These are phyloP conservation scores for Diaporthe vaccinii DNA, from an alignment of 2,329 filamentous ascomycete genomes.

Conservation along the genomic window DNA sequence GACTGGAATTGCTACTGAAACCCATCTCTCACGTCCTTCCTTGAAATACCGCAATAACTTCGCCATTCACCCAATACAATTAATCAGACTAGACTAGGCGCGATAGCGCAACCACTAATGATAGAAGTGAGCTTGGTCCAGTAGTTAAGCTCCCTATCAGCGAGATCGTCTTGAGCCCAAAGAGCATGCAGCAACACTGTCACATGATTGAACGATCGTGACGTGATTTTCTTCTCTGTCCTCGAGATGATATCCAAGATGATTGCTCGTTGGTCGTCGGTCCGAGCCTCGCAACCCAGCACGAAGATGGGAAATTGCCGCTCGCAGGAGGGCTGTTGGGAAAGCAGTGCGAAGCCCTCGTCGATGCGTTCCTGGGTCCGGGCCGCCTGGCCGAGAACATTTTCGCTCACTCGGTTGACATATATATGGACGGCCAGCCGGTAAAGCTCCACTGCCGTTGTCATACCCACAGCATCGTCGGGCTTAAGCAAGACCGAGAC, in stretches of 20 bases:
- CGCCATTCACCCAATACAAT: no score
- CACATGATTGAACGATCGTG: conserved; percentile 10
- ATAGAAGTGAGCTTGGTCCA: background rate
- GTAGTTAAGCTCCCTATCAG: background rate
- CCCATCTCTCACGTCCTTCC: background rate
- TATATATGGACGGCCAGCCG: background rate
- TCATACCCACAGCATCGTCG: background rate
- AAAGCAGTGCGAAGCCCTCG: background rate
- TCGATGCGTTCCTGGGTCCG: background rate
- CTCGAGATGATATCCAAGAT: conserved; percentile 10
- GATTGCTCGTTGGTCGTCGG: conserved; percentile 7
- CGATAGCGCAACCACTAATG: background rate
- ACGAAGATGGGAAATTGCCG: conserved; percentile 30
- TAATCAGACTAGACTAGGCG: conserved; percentile 9
- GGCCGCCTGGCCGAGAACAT: background rate
- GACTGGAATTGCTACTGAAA: background rate
- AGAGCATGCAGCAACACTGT: conserved; percentile 4
- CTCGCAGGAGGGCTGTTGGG: background rate
- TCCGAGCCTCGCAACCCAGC: conserved; percentile 22
- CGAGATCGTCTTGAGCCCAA: conserved; percentile 20
- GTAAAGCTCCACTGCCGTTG: background rate
- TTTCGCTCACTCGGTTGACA: background rate
- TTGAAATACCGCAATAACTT: fast-evolving
- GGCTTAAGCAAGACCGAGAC: background rate
- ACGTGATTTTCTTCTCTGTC: conserved; percentile 1